phyloP scores from a whole-genome alignment of 1,284 basidiomycete genomes.

The Trichosporon ovoides region DNA sequence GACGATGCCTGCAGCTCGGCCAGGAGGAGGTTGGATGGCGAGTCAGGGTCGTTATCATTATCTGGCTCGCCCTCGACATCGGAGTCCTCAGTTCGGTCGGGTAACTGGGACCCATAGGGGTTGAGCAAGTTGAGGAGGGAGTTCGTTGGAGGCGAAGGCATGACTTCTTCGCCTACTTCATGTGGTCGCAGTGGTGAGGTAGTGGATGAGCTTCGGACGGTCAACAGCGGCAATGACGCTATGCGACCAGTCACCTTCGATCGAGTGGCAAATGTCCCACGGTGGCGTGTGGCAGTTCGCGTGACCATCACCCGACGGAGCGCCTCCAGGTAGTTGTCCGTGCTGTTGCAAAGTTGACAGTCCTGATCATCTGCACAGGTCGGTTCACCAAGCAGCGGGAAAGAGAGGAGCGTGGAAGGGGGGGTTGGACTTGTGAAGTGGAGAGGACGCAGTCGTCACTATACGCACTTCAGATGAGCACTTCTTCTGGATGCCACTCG shows the following conservation, averaged over 20 bases:
- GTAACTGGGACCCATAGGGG: constrained; percentile 64
- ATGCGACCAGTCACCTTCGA: not conserved
- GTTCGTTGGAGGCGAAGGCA: constrained; percentile 22
- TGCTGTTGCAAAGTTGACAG: too few species aligned
- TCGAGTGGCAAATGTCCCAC: constrained; percentile 1
- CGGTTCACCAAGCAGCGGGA: too few species aligned
- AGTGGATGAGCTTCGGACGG: not conserved
- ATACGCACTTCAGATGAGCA: too few species aligned
- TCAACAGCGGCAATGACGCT: constrained; percentile 3
- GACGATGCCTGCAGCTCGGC: constrained; percentile 31
- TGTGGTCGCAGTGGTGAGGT: not conserved
- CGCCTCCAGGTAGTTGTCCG: too few species aligned
- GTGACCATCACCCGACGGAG: too few species aligned
- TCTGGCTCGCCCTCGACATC: not conserved
- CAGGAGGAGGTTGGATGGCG: constrained; percentile 39
- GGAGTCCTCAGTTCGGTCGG: constrained; percentile 50
- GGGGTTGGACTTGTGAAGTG: too few species aligned
- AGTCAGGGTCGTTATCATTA: constrained; percentile 23
- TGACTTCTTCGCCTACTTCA: constrained; percentile 3
- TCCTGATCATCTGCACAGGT: too few species aligned
- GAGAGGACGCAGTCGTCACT: too few species aligned
- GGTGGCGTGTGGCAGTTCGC: constrained; percentile 1
- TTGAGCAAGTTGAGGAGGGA: constrained; percentile 72
- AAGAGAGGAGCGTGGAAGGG: too few species aligned
- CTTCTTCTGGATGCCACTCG: too few species aligned